These are phyloP conservation scores for Halophytophthora batemanensis DNA, from an alignment of 352 stramenopile genomes.

Conservation along the genomic window DNA sequence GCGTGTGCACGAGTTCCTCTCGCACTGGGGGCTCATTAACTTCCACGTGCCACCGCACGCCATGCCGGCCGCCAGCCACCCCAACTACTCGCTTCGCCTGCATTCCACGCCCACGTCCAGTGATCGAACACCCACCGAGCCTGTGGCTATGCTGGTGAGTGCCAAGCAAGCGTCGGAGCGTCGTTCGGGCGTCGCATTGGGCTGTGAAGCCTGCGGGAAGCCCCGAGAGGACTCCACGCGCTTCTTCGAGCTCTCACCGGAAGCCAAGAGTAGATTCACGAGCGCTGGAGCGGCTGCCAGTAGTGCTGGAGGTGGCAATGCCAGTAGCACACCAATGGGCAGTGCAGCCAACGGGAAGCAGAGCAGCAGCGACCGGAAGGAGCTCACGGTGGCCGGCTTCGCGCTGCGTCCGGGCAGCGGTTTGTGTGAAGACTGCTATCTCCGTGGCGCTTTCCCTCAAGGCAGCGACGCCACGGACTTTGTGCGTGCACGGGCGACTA, in stretches of 20 bases:
- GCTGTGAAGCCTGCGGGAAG: slow-evolving; percentile 51
- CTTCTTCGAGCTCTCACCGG: slow-evolving; percentile 53
- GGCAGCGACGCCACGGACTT: slow-evolving; percentile 64
- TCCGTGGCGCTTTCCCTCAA: slow-evolving; percentile 60
- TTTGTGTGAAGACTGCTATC: slow-evolving; percentile 67
- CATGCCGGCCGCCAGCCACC: slow-evolving; percentile 48
- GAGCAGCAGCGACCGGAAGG: slow-evolving; percentile 22
- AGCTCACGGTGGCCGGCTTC: slow-evolving; percentile 46
- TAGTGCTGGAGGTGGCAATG: slow-evolving; percentile 4
- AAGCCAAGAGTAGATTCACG: slow-evolving; percentile 56
- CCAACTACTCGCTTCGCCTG: slow-evolving; percentile 55
- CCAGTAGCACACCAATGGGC: slow-evolving; percentile 3
- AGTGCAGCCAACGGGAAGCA: slow-evolving; percentile 16
- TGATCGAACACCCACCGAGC: neutral
- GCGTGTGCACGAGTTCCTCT: slow-evolving; percentile 83
- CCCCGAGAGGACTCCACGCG: slow-evolving; percentile 28
- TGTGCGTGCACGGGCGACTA: slow-evolving; percentile 13
- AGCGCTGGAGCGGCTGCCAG: slow-evolving; percentile 13
- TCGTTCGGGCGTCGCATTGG: slow-evolving; percentile 9
- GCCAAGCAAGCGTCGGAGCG: slow-evolving; percentile 23
- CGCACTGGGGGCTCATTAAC: slow-evolving; percentile 86
- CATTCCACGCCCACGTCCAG: slow-evolving; percentile 7
- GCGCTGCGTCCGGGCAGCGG: slow-evolving; percentile 48
- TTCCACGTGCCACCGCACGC: slow-evolving; percentile 77
- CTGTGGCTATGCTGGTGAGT: slow-evolving; percentile 33